Base-by-base conservation (phyloP, 108 stramenopile species). In the Skeletonema tropicum region DNA sequence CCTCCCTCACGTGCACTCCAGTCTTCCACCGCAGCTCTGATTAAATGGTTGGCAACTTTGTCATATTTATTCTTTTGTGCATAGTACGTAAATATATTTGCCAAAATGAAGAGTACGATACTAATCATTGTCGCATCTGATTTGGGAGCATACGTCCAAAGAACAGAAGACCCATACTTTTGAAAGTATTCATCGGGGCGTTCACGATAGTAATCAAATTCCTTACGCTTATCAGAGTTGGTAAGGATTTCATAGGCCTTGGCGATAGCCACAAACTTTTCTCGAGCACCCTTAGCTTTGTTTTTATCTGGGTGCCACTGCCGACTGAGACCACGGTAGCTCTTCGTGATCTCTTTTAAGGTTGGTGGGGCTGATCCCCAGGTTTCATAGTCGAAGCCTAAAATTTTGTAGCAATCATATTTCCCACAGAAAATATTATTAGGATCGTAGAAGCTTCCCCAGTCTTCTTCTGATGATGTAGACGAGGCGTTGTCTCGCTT, bases 241-340 rank as follows among this genome's bases (percentile, higher is more conserved):
- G 91, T 94, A 41, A 94, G 74, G 38, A 94, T 85, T 86, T 92
- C 89, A 60, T 94, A 92, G 49, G 94, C 94, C 29, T 89, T 87
- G 21, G 87, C 83, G 69, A 94, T 92, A 76, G 90, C 92, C 80
- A 92, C 88, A 77, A 94, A 94, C 48, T 89, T 87, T 45, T 91
- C 89, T 52, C 90, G 88, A 29, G 94, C 94, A 71, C 87, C 82
- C 66, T 83, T 86, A 61, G 78, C 85, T 58, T 90, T 92, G 68
- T 84, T 86, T 80, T 96, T 96, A 73, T 96, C 94, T 8, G 94
- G 94, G 71, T 96, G 94, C 91, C 91, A 93, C 63, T 77, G 78
- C 19, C 92, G 72, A 57, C 86, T 87, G 29, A 96, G 64, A 12
- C 72, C 65, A 31, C 94, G 77, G 73, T 93, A 96, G 32, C 87